Evolutionary conservation across 306 rosid species (phyloP), one percentile per base, ranked within the genome.

Genomic region (Cucumis cinereus): DNA sequence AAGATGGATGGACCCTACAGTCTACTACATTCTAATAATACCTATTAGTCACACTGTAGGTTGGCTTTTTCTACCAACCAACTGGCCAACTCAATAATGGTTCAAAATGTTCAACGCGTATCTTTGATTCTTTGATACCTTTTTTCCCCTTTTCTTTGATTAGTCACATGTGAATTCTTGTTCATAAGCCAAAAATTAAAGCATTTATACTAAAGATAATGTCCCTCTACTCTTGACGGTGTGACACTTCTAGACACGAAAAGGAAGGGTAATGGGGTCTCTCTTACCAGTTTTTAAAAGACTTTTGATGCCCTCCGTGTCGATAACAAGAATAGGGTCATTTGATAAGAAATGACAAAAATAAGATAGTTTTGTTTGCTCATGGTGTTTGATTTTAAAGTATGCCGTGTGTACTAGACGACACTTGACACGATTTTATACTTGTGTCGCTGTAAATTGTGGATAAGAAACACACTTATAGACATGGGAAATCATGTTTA

Each of bases 21-120:
- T 7, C 30, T 69, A 45, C 73, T 53, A 40, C 36, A 41, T 41
- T 43, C 57, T 23, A 45, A 23, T 23, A 45, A 23, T 14, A 12
- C 75, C 38, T 43, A 15, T 13, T 45, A 41, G 22, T 24, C 57
- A 43, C 36, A 15, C 45, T 72, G 43, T 49, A 45, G 45, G 60
- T 45, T 72, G 60, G 60, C 20, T 72, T 54, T 72, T 50, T 54
- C 60, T 49, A 72, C 76, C 76, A 28, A 72, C 76, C 60, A 50
- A 50, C 8, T 50, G 55, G 20, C 55, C 55, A 72, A 72, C 24
- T 28, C 76, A 72, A 70, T 15, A 70, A 67, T 70, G 75, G 13
- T 70, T 70, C 40, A 70, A 23, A 70, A 45, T 70, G 75, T 47
- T 45, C 60, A 30, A 60, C 45, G 13, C 55, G 57, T 78, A 70